Evolutionary conservation across 1,284 basidiomycete species (phyloP).

Genomic region (Ceratobasidium sp.): DNA sequence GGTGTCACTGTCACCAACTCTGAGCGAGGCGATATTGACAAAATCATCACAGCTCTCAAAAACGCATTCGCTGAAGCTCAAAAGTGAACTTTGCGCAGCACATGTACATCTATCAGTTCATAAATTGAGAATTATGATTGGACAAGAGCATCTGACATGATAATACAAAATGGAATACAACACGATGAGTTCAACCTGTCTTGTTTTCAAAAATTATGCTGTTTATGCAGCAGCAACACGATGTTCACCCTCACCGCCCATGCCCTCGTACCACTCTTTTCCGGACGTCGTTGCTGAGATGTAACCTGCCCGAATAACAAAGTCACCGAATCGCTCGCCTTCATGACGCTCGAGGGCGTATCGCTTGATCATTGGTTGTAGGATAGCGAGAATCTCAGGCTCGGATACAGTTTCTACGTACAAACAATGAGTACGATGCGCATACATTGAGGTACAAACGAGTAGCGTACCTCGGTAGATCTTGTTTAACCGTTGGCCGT

Average conservation of each 20-base stretch:
- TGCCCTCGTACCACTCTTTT: conserved; percentile 82
- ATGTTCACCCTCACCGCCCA: conserved; percentile 74
- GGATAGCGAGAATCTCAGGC: conserved; percentile 91
- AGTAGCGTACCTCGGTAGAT: conserved; percentile 74
- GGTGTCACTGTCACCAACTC: conserved; percentile 81
- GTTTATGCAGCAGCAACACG: conserved; percentile 49
- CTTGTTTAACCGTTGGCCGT: conserved; percentile 94
- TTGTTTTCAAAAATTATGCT: neutral
- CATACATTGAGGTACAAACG: conserved; percentile 45
- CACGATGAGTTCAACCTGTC: neutral
- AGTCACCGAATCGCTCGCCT: conserved; percentile 97
- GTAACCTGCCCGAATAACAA: conserved; percentile 88
- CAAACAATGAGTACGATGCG: neutral
- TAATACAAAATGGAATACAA: conserved; percentile 18
- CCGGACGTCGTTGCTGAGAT: conserved; percentile 82
- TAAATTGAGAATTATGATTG: conserved; percentile 5
- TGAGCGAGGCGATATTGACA: conserved; percentile 79
- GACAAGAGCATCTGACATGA: conserved; percentile 47
- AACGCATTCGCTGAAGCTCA: conserved; percentile 61
- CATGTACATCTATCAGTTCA: neutral
- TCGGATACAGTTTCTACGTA: conserved; percentile 86
- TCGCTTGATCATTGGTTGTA: conserved; percentile 91
- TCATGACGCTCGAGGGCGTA: conserved; percentile 89
- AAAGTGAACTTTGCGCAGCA: conserved; percentile 42
- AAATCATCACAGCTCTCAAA: conserved; percentile 73